phyloP scores from a whole-genome alignment of 495 filamentous ascomycete species.

The Zalerion maritima region DNA sequence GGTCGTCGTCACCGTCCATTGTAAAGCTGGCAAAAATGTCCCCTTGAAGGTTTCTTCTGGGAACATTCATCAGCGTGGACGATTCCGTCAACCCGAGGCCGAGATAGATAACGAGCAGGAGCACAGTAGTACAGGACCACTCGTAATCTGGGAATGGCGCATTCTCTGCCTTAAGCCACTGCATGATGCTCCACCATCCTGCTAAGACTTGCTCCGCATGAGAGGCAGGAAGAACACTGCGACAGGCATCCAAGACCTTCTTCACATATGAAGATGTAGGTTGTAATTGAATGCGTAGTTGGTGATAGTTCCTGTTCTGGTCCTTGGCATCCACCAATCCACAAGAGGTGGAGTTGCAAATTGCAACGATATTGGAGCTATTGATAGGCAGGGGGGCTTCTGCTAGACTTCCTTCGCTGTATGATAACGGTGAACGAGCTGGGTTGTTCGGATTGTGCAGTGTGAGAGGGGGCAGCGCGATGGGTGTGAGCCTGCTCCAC shows the following conservation, averaged over 20 bases:
- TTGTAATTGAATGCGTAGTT: conserved; percentile 49
- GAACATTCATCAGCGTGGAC: conserved; percentile 7
- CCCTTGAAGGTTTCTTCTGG: conserved; percentile 12
- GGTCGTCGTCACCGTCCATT: conserved; percentile 17
- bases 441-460: conserved; percentile 23
- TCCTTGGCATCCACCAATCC: conserved; percentile 54
- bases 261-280: conserved; percentile 46
- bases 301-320: conserved; percentile 43
- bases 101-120: conserved; percentile 44
- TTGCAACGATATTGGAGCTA: conserved; percentile 23
- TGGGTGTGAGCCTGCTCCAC: conserved; percentile 48
- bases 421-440: too few relatives aligned
- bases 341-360: conserved; percentile 29
- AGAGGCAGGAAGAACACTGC: conserved; percentile 43
- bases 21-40: conserved; percentile 16
- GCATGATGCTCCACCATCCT: conserved; percentile 63
- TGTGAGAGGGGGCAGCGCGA: conserved; percentile 33
- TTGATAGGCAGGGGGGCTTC: too few relatives aligned
- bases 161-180: conserved; percentile 44
- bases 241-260: conserved; percentile 43
- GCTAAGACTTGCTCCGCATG: conserved; percentile 50
- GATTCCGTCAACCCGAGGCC: conserved; percentile 17
- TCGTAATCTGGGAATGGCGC: conserved; percentile 44
- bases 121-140: conserved; percentile 64
- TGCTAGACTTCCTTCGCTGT: too few relatives aligned